Evolutionary conservation across 2,329 filamentous ascomycete genomes (phyloP).

Genomic region (Colletotrichum trifolii): DNA sequence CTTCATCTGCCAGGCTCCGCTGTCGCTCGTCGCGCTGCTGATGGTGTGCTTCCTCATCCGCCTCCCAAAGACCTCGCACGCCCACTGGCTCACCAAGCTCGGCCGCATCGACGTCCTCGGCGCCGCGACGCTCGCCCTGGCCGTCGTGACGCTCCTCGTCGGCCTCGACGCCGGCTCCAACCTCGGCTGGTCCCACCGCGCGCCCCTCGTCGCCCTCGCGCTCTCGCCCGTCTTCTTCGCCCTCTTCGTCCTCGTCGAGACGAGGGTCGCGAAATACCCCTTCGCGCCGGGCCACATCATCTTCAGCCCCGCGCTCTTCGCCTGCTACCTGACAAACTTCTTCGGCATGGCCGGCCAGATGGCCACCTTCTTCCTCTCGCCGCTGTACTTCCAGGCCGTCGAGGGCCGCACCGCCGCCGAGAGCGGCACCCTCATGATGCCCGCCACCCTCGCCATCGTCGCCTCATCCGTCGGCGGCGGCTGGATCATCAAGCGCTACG

Average conservation of each 20-base stretch:
- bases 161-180: conserved; percentile 81
- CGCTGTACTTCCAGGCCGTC: conserved; percentile 81
- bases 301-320: conserved; percentile 72
- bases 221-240: conserved; percentile 69
- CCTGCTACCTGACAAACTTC: conserved; percentile 78
- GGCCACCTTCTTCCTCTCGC: conserved; percentile 76
- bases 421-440: conserved; percentile 74
- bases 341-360: conserved; percentile 71
- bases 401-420: conserved; percentile 71
- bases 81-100: conserved; percentile 74
- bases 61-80: conserved; percentile 66
- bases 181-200: conserved; percentile 70
- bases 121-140: conserved; percentile 72
- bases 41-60: conserved; percentile 71
- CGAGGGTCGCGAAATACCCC: conserved; percentile 73
- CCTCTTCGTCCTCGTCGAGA: conserved; percentile 76
- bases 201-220: conserved; percentile 68
- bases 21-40: conserved; percentile 73
- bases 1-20: conserved; percentile 76
- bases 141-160: conserved; percentile 73
- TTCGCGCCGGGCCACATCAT: conserved; percentile 82
- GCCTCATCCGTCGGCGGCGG: conserved; percentile 73
- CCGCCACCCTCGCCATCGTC: conserved; percentile 71
- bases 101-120: conserved; percentile 79
- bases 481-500: conserved; percentile 75